Evolutionary conservation across 345 rosid genomes (phyloP), one percentile per base, ranked within the genome.

Genomic region (Acer saccharum): DNA sequence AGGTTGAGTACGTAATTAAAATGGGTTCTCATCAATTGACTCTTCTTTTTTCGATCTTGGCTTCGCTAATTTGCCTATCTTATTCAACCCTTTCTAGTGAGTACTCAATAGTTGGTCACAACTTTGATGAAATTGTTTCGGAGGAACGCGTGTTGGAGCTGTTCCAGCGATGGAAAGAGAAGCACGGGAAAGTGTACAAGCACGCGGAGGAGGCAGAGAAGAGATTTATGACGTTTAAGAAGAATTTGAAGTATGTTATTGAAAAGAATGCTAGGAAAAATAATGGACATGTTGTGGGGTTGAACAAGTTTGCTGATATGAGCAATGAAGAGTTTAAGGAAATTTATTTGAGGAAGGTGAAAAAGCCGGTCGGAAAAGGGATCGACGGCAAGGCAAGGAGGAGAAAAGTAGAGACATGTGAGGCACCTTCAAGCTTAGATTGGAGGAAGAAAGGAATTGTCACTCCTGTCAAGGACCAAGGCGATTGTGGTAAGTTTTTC

Each of bases 281-380:
- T 41, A 75, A 11, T n/a, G 82, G 78, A 5, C 83, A 81, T 27
- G 20, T 20, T 2, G 87, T 88, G 55, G 94, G 94, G 35, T 62
- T 90, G 77, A 90, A 89, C 83, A 87, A 82, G 86, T 90, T 90
- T 57, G 92, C 94, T 13, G 94, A 90, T 70, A 48, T 90, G 84
- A 85, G 87, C 83, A 90, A 85, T 67, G 91, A 87, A 80, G 94
- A 90, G 86, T 90, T 89, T 73, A 77, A 66, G 65, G 44, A 76
- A 64, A 41, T 18, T 6, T 83, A 81, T 79, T 57, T 89, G 83
- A 83, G 88, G 16, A 86, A 86, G 78, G 84, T 89, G 77, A 86
- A 84, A 76, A 89, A 79, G 48, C 89, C 89, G 2, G 25, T 58
- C 35, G 76, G 62, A 65, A 86, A 81, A 70, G 69, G n/a, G 68